Conservation (phyloP, 2,329 filamentous ascomycete genomes). For the Aspergillus proliferans region DNA sequence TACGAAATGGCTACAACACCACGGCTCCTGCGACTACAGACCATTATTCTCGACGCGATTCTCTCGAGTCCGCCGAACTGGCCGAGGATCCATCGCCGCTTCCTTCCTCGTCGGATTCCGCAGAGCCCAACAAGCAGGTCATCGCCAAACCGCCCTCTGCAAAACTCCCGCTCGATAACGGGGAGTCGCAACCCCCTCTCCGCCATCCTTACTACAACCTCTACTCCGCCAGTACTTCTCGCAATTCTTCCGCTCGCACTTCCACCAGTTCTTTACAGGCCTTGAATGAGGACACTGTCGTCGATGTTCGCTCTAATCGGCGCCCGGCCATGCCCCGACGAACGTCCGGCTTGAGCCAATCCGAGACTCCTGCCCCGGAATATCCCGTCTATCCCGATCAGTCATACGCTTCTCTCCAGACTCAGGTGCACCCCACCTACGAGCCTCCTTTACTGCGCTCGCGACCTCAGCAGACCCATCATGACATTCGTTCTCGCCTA, state of each 20-base stretch:
- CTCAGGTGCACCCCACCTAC: constrained; percentile 36
- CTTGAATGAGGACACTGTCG: constrained; percentile 33
- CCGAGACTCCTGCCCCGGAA: constrained; percentile 22
- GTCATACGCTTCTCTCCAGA: constrained; percentile 42
- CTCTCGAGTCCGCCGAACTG: constrained; percentile 16
- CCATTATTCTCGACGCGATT: constrained; percentile 4
- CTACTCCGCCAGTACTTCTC: constrained; percentile 30
- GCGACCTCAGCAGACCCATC: constrained; percentile 37
- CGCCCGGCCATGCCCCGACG: constrained; percentile 20
- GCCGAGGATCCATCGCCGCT: constrained; percentile 9
- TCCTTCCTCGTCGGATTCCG: constrained; percentile 15
- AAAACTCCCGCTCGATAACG: constrained; percentile 24
- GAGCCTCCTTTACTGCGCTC: constrained; percentile 35
- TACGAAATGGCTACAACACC: not conserved
- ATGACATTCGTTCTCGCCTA: not conserved
- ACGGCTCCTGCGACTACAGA: not conserved
- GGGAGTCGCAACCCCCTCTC: constrained; percentile 19
- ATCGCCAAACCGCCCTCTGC: constrained; percentile 20
- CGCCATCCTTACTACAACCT: constrained; percentile 29
- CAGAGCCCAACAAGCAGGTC: constrained; percentile 12
- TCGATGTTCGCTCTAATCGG: constrained; percentile 30
- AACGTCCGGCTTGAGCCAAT: constrained; percentile 22
- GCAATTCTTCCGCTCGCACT: constrained; percentile 32
- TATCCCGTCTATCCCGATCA: constrained; percentile 45
- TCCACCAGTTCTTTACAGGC: constrained; percentile 39